Percentiles rank a stretch among this genome's conserved stretches.
phyloP scores from a whole-genome alignment of 2,329 filamentous ascomycete genomes.

The Cylindrodendrum hubeiense region DNA sequence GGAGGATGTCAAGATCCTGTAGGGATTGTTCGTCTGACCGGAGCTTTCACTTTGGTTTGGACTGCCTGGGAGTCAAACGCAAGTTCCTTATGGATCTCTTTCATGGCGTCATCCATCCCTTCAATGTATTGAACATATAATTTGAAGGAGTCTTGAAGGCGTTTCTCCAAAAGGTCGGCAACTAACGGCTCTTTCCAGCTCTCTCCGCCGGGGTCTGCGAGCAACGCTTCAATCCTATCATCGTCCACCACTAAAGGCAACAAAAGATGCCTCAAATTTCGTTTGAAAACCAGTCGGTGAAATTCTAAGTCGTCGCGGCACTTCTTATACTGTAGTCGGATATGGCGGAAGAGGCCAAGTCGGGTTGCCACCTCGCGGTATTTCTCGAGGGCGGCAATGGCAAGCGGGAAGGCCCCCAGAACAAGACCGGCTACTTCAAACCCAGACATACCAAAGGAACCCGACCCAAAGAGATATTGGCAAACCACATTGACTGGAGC shows the following conservation, averaged over 20 bases:
- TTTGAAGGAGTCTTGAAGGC: constrained; percentile 33
- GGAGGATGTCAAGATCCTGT: background rate
- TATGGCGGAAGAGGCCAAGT: constrained; percentile 10
- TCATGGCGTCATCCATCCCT: constrained; percentile 25
- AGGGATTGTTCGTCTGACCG: constrained; percentile 21
- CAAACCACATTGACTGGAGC: background rate
- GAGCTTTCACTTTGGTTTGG: constrained; percentile 18
- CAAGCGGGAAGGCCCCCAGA: constrained; percentile 28
- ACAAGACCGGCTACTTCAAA: constrained; percentile 33
- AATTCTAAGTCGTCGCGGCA: constrained; percentile 34
- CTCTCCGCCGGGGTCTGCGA: constrained; percentile 30
- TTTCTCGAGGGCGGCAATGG: constrained; percentile 26
- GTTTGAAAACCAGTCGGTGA: constrained; percentile 26
- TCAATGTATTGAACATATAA: constrained; percentile 32
- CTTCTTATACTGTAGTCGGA: constrained; percentile 19
- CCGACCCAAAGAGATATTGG: background rate
- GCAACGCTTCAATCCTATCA: constrained; percentile 27
- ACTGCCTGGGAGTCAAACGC: constrained; percentile 27
- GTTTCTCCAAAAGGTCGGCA: constrained; percentile 20
- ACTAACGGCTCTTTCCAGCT: constrained; percentile 33
- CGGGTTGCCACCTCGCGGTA: constrained; percentile 21
- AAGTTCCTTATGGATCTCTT: constrained; percentile 35
- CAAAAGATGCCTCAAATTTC: constrained; percentile 36
- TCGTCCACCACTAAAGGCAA: constrained; percentile 37
- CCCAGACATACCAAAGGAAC: constrained; percentile 21